These are phyloP conservation scores for Melampsora americana DNA, from an alignment of 1,284 basidiomycete genomes.

Conservation along the genomic window DNA sequence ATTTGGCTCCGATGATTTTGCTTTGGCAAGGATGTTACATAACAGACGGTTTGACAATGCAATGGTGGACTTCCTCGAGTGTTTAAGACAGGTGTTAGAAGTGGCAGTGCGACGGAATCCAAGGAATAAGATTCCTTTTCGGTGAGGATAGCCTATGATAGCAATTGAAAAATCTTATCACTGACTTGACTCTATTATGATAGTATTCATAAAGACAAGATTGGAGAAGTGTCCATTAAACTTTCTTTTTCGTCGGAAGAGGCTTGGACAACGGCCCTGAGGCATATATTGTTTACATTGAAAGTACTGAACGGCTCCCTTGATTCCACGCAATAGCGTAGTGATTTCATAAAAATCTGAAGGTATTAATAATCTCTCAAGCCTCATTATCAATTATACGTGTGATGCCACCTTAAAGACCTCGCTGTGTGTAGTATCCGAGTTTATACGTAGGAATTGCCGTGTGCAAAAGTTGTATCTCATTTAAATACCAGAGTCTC, in stretches of 20 bases:
- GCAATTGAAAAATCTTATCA: conserved; percentile 43
- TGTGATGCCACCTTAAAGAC: no score
- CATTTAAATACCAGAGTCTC: no score
- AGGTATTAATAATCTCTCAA: no score
- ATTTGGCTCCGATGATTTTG: conserved; percentile 78
- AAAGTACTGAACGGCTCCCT: conserved; percentile 57
- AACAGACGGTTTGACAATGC: conserved; percentile 92
- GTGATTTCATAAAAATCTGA: no score
- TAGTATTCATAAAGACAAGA: conserved; percentile 89
- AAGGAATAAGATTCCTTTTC: conserved; percentile 74
- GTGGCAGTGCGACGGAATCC: conserved; percentile 71
- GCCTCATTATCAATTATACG: no score
- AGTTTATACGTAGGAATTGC: no score
- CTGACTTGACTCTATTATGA: neutral
- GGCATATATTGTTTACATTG: conserved; percentile 81
- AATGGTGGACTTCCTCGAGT: conserved; percentile 93
- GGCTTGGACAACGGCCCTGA: conserved; percentile 86
- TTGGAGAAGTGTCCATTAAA: conserved; percentile 89
- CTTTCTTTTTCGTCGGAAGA: conserved; percentile 86
- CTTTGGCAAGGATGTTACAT: conserved; percentile 79
- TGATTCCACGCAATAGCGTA: neutral
- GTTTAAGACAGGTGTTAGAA: conserved; percentile 83
- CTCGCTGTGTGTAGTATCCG: no score
- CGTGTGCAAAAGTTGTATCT: no score
- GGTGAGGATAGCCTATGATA: conserved; percentile 60